phyloP scores from a whole-genome alignment of 495 filamentous ascomycete genomes.

The Penicillium pancosmium region DNA sequence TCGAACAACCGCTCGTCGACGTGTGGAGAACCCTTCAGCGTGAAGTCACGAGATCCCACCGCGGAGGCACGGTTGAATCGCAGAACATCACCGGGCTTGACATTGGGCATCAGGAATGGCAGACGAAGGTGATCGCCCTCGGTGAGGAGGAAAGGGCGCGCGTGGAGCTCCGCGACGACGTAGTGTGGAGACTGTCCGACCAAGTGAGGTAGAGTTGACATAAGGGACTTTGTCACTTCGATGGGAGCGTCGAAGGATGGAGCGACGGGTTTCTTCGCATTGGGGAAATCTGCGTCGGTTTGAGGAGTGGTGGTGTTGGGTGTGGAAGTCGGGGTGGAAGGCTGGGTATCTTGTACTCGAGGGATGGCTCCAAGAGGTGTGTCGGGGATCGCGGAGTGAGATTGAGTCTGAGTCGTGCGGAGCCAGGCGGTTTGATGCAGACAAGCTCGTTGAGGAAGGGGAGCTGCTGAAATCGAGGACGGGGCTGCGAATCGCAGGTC shows the following conservation, averaged over 20 bases:
- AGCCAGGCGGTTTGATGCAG: constrained; percentile 29
- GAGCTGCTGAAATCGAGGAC: constrained; percentile 39
- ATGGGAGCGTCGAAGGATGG: constrained; percentile 41
- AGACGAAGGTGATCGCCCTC: constrained; percentile 83
- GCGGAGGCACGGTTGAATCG: constrained; percentile 80
- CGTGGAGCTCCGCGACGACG: constrained; percentile 84
- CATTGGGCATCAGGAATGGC: constrained; percentile 89
- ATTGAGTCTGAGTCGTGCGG: constrained; percentile 22
- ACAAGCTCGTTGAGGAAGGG: constrained; percentile 38
- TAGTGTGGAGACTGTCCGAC: constrained; percentile 80
- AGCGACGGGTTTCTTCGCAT: constrained; percentile 38
- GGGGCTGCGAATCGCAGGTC: constrained; percentile 38
- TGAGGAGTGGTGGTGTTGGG: constrained; percentile 18
- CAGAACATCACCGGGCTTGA: constrained; percentile 78
- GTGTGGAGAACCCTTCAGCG: constrained; percentile 75
- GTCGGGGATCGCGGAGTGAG: constrained; percentile 29
- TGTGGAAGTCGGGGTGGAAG: constrained; percentile 20
- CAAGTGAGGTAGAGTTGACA: constrained; percentile 74
- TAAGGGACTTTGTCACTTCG: constrained; percentile 58
- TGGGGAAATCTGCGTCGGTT: constrained; percentile 29
- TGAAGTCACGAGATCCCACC: constrained; percentile 87
- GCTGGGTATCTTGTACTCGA: constrained; percentile 29
- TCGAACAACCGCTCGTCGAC: constrained; percentile 81
- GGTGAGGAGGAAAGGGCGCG: constrained; percentile 86
- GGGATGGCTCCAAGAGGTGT: constrained; percentile 35